A percentile compares a stretch with the other conserved stretches of the same genome.
These are phyloP conservation scores for Syncephalastrum racemosum DNA, from an alignment of 371 early-diverging fungal genomes.

Conservation along the genomic window DNA sequence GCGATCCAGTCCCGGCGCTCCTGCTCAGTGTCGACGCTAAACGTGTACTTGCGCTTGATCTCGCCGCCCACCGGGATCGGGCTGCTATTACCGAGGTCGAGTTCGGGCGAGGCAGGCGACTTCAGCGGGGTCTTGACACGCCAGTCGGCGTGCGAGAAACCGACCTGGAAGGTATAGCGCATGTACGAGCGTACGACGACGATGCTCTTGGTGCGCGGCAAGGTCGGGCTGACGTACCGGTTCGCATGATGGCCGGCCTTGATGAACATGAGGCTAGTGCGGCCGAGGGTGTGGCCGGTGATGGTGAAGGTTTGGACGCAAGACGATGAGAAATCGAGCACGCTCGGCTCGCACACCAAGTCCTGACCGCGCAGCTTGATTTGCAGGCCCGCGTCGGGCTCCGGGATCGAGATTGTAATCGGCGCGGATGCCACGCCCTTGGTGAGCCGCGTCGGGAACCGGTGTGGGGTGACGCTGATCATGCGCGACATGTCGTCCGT, in stretches of 20 bases:
- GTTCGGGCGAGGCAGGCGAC: too few relatives aligned
- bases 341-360: conserved; percentile 56
- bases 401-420: conserved; percentile 63
- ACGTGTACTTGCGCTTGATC: conserved; percentile 52
- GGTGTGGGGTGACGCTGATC: conserved; percentile 40
- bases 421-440: conserved; percentile 57
- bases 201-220: conserved; percentile 60
- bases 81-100: background rate
- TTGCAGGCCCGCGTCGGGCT: conserved; percentile 59
- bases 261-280: conserved; percentile 66
- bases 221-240: conserved; percentile 51
- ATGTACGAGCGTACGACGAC: conserved; percentile 70
- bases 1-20: conserved; percentile 51
- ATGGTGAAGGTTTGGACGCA: conserved; percentile 61
- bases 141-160: conserved; percentile 41
- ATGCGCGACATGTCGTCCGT: conserved; percentile 31
- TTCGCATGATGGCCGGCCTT: conserved; percentile 58
- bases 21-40: conserved; percentile 56
- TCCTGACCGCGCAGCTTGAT: conserved; percentile 66
- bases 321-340: conserved; percentile 58
- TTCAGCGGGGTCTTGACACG: conserved; percentile 3
- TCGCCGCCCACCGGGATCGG: conserved; percentile 11
- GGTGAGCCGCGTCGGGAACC: conserved; percentile 63
- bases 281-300: conserved; percentile 61
- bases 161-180: conserved; percentile 68